Base-by-base conservation (phyloP, 192 early-diverging fungal species). In the Kappamyces sp. region DNA sequence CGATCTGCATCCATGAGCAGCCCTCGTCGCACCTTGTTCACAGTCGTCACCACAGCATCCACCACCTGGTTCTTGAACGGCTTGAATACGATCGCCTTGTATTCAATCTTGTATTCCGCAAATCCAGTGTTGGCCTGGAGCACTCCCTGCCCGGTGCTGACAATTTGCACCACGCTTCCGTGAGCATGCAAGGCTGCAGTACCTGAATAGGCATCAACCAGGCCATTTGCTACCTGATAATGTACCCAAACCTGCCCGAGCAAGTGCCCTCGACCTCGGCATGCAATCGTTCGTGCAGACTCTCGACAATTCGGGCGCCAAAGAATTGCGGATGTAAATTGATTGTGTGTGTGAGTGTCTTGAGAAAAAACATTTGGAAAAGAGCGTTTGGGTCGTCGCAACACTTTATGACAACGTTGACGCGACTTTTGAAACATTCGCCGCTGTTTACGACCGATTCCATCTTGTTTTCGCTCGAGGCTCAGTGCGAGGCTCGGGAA, bases 51-150 rank as follows among this genome's bases (percentile, higher is more conserved):
- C 4, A 91, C 80, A 0, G 87, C 94, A 69, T 99, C 94, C 5
- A 97, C 75, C 5, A 99, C 96, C 72, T 98, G 90, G 48, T 91
- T 89, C 59, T 88, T 95, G 75, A 94, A 99, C 11, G 94, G 93
- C 65, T 93, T 96, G 60, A 96, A 94, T 2, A 99, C 89, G 66
- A 99, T 88, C 2, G 96, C 96, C 54, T 90, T 87, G 71, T 99
- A 80, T 82, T 41, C 78, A 43, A 99, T 85, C 36, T 80, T 78
- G 63, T 93, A 99, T 73, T 99, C 94, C n/a, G 94, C 93, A 14
- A 86, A 36, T 77, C 93, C 49, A 84, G 90, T 59, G 85, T 72
- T 31, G 83, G 81, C 60, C 84, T 94, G 65, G 49, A 84, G 63
- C 29, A 80, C 73, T 31, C 94, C 96, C 62, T 78, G 86, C 14